A percentile compares a stretch with the other conserved stretches of the same genome.
phyloP scores from a whole-genome alignment of 2,329 filamentous ascomycete species.

The Aaosphaeria pasadenensis region DNA sequence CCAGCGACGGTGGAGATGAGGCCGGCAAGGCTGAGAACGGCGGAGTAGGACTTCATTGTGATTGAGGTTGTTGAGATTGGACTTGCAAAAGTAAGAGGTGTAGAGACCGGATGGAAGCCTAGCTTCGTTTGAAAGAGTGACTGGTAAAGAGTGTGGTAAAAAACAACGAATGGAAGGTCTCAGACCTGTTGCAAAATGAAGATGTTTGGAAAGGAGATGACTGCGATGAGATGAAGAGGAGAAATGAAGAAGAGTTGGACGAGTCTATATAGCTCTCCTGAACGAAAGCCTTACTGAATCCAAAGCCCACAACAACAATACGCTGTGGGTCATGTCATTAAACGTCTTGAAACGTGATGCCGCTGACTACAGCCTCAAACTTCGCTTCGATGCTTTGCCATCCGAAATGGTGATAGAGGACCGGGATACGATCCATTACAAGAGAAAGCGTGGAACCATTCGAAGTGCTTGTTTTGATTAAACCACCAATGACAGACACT shows the following conservation, averaged over 20 bases:
- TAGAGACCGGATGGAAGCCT: conserved; percentile 27
- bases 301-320: not conserved
- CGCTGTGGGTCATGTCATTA: conserved; percentile 31
- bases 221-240: conserved; percentile 7
- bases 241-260: not conserved
- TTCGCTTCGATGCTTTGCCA: conserved; percentile 15
- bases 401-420: conserved; percentile 11
- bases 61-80: conserved; percentile 6
- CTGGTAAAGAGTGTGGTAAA: conserved; percentile 24
- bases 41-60: conserved; percentile 44
- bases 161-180: conserved; percentile 39
- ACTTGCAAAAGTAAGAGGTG: conserved; percentile 9
- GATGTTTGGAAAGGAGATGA: conserved; percentile 20
- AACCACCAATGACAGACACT: conserved; percentile 24
- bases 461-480: conserved; percentile 17
- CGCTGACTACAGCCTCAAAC: conserved; percentile 11
- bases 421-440: not conserved
- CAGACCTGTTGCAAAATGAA: conserved; percentile 31
- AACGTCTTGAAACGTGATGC: conserved; percentile 32
- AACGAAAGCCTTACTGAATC: not conserved
- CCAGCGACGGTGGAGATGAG: conserved; percentile 48
- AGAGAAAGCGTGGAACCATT: conserved; percentile 5
- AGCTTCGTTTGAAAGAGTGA: conserved; percentile 26
- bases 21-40: conserved; percentile 41
- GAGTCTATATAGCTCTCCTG: not conserved